Percentiles rank a stretch among this genome's conserved stretches.
phyloP scores from a whole-genome alignment of 257 asterid species.

The Eucommia ulmoides region DNA sequence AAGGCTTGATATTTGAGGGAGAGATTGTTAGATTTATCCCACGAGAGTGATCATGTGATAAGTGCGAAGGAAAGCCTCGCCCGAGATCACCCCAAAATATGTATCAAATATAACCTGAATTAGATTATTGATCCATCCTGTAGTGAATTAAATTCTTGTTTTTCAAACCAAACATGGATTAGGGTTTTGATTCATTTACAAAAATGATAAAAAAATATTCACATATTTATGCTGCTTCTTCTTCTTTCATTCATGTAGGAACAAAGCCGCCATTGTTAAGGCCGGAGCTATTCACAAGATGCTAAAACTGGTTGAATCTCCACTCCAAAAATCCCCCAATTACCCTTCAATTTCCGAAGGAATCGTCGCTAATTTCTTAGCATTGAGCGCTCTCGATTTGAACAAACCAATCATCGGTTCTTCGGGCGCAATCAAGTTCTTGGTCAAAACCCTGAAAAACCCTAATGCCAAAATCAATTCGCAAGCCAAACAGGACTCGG shows the following conservation, averaged over 20 bases:
- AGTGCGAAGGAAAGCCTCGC: no score
- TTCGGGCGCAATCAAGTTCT: background rate
- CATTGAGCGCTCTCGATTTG: background rate
- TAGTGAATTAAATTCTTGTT: background rate
- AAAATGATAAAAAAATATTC: no score
- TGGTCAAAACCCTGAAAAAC: background rate
- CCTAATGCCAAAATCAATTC: background rate
- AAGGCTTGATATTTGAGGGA: no score
- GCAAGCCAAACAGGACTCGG: background rate
- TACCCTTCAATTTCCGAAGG: background rate
- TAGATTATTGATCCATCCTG: background rate
- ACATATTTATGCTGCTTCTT: no score
- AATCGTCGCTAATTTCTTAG: background rate
- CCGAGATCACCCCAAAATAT: background rate
- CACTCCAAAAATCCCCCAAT: background rate
- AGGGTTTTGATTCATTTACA: background rate
- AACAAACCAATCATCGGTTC: slow-evolving; percentile 1
- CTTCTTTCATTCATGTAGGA: background rate
- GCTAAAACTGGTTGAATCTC: background rate
- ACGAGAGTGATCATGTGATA: no score
- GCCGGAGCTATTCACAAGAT: slow-evolving; percentile 2
- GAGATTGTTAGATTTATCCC: no score
- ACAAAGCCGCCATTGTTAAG: slow-evolving; percentile 1
- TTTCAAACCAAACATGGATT: background rate
- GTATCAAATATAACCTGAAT: background rate